Conservation (phyloP, 805 yeast species). For the Saccharomycopsis sp. region DNA sequence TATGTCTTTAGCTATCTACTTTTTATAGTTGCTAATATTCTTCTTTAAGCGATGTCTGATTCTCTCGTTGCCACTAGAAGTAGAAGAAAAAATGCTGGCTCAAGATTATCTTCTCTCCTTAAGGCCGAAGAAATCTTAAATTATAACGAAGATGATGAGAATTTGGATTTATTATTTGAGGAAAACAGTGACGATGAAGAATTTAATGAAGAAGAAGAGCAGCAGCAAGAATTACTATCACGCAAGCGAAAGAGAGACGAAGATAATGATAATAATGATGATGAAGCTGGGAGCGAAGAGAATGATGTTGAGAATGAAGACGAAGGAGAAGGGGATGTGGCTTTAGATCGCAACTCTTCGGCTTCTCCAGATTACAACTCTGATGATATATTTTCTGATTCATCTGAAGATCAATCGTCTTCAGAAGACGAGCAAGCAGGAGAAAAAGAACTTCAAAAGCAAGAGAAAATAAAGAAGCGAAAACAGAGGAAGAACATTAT, state of each 20-base stretch:
- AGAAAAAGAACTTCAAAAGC: conserved; percentile 39
- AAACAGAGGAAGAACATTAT: conserved; percentile 31
- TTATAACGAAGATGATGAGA: conserved; percentile 66
- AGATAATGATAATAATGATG: conserved; percentile 6
- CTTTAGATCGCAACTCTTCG: background rate
- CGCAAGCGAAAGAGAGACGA: no score
- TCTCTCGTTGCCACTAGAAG: conserved; percentile 67
- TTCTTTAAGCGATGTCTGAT: conserved; percentile 30
- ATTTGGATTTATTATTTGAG: conserved; percentile 61
- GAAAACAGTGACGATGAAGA: conserved; percentile 28
- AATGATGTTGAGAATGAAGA: background rate
- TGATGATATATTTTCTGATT: conserved; percentile 19
- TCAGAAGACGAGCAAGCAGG: conserved; percentile 16
- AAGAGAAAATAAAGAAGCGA: conserved; percentile 25
- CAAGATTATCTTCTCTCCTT: conserved; percentile 63
- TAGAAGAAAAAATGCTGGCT: conserved; percentile 86
- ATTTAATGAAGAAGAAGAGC: conserved; percentile 11
- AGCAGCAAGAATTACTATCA: no score
- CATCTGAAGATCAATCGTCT: conserved; percentile 13
- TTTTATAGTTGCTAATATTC: background rate
- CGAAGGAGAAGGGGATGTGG: background rate
- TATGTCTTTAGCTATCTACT: no score
- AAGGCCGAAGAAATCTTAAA: conserved; percentile 49
- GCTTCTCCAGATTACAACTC: conserved; percentile 7
- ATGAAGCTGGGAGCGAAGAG: conserved; percentile 4